phyloP scores from a whole-genome alignment of 2,329 filamentous ascomycete genomes.

The Lasiodiplodia sp. region DNA sequence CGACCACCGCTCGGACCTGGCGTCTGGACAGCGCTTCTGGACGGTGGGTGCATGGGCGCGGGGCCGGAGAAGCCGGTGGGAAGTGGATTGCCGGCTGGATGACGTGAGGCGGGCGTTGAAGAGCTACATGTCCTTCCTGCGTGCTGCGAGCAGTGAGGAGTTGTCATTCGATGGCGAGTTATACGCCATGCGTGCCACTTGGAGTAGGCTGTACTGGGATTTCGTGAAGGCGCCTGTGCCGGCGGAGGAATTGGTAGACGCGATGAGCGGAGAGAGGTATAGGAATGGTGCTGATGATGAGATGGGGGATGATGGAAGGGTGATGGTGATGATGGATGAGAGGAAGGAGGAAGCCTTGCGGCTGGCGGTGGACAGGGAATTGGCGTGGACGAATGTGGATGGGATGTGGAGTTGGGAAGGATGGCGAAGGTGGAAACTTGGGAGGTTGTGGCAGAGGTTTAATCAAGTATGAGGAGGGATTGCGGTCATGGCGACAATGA shows the following conservation, averaged over 20 bases:
- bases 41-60: background rate
- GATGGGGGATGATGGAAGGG: background rate
- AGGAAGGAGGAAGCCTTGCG: background rate
- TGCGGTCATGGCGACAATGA: background rate
- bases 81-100: conserved; percentile 39
- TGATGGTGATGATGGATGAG: background rate
- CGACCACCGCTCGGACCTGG: conserved; percentile 39
- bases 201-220: conserved; percentile 42
- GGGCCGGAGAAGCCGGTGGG: conserved; percentile 36
- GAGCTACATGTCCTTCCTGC: conserved; percentile 38
- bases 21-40: conserved; percentile 27
- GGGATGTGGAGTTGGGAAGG: background rate
- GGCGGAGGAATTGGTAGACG: background rate
- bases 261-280: background rate
- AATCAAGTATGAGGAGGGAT: background rate
- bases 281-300: background rate
- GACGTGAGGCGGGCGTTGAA: conserved; percentile 43
- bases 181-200: conserved; percentile 33
- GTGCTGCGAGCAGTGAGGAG: conserved; percentile 28
- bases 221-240: conserved; percentile 13
- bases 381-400: conserved; percentile 12
- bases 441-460: conserved; percentile 18
- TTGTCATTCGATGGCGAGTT: conserved; percentile 38
- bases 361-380: conserved; percentile 20
- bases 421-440: conserved; percentile 6